These are phyloP conservation scores for Phaseolus coccineus DNA, from an alignment of 331 rosid species.

Conservation along the genomic window DNA sequence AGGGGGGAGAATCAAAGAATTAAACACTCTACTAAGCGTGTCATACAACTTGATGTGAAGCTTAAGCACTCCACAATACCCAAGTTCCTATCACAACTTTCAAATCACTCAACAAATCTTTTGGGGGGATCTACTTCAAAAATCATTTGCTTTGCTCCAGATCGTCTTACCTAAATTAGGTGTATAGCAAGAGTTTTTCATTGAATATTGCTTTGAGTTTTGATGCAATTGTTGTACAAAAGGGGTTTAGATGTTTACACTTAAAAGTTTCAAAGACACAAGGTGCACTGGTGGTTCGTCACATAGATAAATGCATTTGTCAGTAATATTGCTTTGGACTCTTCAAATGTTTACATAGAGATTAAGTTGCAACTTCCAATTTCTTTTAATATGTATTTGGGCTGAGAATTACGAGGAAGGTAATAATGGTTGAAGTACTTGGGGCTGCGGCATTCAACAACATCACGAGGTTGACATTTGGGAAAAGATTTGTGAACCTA, in stretches of 20 bases:
- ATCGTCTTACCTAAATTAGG: background rate
- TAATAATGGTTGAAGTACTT: no score
- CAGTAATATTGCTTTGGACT: conserved; percentile 30
- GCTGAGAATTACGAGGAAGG: no score
- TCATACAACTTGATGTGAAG: background rate
- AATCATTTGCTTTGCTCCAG: background rate
- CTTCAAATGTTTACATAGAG: conserved; percentile 18
- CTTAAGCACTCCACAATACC: no score
- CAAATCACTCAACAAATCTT: conserved; percentile 15
- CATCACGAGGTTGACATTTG: no score
- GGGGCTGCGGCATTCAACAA: no score
- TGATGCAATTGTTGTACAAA: background rate
- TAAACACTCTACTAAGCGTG: no score
- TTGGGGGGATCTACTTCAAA: conserved; percentile 15
- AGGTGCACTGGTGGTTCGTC: conserved; percentile 10
- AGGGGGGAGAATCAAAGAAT: no score
- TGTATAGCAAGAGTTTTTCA: background rate
- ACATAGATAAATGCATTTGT: background rate
- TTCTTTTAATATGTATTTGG: background rate
- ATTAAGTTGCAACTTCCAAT: conserved; percentile 4
- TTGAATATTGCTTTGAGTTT: conserved; percentile 11
- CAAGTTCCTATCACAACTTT: background rate
- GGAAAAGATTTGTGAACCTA: no score
- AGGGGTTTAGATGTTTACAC: background rate
- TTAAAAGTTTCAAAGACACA: background rate